A percentile compares a stretch with the other conserved stretches of the same genome.
Conservation (phyloP, 768 basidiomycete genomes). For the Podaxis pistillaris region DNA sequence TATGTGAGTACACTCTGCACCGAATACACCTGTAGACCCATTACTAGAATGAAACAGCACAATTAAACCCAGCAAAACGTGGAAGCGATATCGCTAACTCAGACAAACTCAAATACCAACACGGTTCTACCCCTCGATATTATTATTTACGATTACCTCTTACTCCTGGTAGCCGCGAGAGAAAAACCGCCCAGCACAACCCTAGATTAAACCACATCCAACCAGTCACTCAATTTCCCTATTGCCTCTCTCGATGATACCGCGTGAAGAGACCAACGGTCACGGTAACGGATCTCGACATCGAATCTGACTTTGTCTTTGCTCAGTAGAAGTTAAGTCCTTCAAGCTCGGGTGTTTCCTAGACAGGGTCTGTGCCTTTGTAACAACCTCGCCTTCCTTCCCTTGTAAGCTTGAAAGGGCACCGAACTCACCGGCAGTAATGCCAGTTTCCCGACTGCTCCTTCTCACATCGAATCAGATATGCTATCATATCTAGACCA, state of each 20-base stretch:
- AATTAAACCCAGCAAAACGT: background rate
- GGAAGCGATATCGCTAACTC: constrained; percentile 7
- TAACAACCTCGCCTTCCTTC: background rate
- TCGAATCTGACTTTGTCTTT: background rate
- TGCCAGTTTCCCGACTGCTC: background rate
- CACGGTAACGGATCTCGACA: constrained; percentile 4
- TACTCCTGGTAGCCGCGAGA: constrained; percentile 6
- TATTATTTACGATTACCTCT: constrained; percentile 8
- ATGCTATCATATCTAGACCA: background rate
- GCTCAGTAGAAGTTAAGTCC: background rate
- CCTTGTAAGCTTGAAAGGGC: constrained; percentile 10
- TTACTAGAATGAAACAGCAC: background rate
- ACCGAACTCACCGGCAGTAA: constrained; percentile 13
- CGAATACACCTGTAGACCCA: background rate
- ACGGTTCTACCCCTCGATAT: background rate
- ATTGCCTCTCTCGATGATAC: background rate
- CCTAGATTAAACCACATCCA: constrained; percentile 1
- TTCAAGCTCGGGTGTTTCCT: background rate
- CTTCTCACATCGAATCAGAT: constrained; percentile 12
- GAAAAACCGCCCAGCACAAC: background rate
- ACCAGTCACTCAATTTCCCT: constrained; percentile 6
- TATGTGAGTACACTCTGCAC: background rate
- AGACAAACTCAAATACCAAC: constrained; percentile 3
- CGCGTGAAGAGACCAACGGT: background rate
- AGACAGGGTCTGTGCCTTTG: background rate